A percentile compares a stretch with the other conserved stretches of the same genome.
phyloP scores from a whole-genome alignment of 345 rosid genomes.

The Tarenaya hassleriana region DNA sequence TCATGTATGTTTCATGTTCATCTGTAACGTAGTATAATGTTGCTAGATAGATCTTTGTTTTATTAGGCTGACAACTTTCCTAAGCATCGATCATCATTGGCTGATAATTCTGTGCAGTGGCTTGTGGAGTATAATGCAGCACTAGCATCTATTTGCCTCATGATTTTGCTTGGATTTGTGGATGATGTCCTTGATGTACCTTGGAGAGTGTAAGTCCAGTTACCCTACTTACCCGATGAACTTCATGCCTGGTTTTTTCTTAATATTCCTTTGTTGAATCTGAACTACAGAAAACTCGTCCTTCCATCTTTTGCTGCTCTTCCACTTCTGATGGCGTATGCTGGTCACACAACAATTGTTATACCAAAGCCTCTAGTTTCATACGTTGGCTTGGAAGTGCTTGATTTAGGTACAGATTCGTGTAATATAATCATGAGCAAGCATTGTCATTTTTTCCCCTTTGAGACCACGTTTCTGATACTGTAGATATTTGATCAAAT shows the following conservation, averaged over 20 bases:
- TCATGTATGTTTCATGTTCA: background rate
- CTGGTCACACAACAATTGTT: slow-evolving; percentile 91
- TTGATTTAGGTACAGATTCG: slow-evolving; percentile 67
- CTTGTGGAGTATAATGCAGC: slow-evolving; percentile 98
- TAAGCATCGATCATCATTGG: background rate
- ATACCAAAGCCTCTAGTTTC: slow-evolving; percentile 76
- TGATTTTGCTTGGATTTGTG: slow-evolving; percentile 75
- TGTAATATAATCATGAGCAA: background rate
- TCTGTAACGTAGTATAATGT: no score
- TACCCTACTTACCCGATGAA: background rate
- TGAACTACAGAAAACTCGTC: slow-evolving; percentile 69
- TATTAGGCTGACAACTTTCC: background rate
- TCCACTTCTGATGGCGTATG: slow-evolving; percentile 96
- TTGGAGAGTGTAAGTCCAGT: slow-evolving; percentile 78
- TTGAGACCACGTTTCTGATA: slow-evolving; percentile 3
- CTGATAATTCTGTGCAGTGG: slow-evolving; percentile 54
- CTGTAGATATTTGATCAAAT: slow-evolving; percentile 19
- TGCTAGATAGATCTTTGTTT: background rate
- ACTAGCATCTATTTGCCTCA: slow-evolving; percentile 73
- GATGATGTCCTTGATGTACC: slow-evolving; percentile 87
- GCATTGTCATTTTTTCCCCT: background rate
- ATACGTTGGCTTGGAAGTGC: slow-evolving; percentile 59
- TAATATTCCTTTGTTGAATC: no score
- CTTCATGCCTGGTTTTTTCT: background rate
- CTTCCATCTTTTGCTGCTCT: slow-evolving; percentile 93